Evolutionary conservation across 805 yeast genomes (phyloP), one percentile per base, ranked within the genome.

Genomic region (Cyberlindnera saturnus): DNA sequence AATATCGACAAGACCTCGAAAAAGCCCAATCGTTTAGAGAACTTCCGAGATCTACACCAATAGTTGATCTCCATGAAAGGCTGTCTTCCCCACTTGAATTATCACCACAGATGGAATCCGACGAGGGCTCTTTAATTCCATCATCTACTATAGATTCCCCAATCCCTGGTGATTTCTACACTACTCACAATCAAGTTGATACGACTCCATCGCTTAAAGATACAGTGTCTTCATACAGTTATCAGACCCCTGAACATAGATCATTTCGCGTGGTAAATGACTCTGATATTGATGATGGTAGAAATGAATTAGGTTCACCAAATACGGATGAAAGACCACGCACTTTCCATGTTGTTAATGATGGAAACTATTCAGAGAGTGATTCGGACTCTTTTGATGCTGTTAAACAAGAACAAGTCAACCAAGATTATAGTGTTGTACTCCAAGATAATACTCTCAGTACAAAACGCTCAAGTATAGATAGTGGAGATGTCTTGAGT

Each of bases 311-410:
- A 29, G 9, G n/a, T 18, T 30, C 14, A 17, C 28, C 34, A 10
- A 20, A 42, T 19, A 18, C 33, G 5, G 40, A 19, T 15, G 43
- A 35, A 17, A 26, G 29, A 39, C 47, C 47, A 26, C 32, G 51
- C 10, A 50, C 47, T 5, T 56, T 57, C 39, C 62, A 55, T 41
- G 59, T 57, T 36, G 62, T 57, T 5, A 57, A 57, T 29, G 57
- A 56, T 51, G 62, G 56, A 3, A 44, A 56, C 20, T 56, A 57
- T 38, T 48, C 53, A 16, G 49, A 39, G n/a, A 43, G 47, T 18
- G 50, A 47, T 34, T 28, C 43, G 9, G 39, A 33, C 6, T 45
- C 57, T 15, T 54, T 46, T 35, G 51, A 48, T 28, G 44, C 23
- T 7, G 17, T 32, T 32, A 43, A 29, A 8, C 17, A 34, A 11